Evolutionary conservation across 805 yeast species (phyloP), one percentile per base, ranked within the genome.

Genomic region (Wickerhamiella kazuoi): DNA sequence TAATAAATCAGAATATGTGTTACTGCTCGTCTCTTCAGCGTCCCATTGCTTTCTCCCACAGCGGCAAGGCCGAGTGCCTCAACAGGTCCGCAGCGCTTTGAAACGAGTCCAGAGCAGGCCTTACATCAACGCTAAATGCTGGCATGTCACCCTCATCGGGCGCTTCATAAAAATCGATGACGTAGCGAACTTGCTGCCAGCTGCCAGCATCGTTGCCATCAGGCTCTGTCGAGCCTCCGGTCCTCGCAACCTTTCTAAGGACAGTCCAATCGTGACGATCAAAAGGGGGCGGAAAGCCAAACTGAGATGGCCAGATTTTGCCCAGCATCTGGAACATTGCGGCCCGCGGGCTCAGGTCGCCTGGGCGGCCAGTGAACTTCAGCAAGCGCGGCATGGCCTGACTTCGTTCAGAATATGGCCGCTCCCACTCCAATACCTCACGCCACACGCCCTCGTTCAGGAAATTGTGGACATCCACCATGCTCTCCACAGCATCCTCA

Each of bases 201-300:
- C 56, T 59, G 2, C 57, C 53, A n/a, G 55, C 47, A 1, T 58
- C 60, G 6, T 23, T 6, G 9, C 26, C 26, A 5, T 18, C 36
- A 13, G 32, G 32, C 11, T 3, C 38, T 6, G 30, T 21, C 3
- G 15, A 20, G 5, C 24, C 31, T 15, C 23, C n/a, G 40, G 59
- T 63, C 11, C 72, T 65, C 21, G 21, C 43, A 14, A 43, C 44
- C 34, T 17, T 16, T 51, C 98, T 69, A 48, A 87, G 65, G 4
- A 90, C 94, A 2, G 93, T 79, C 99, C 99, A 90, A 61, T 90
- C 99, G 52, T 90, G 99, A 57, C 99, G 74, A 59, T 90, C 99
- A 53, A 90, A 90, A 5, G 99, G 99, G 3, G 93, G 82, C 46
- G 78, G 78, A 1, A 76, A 61, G 44, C 74, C 76, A 61, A 73